Conservation (phyloP, 2,329 filamentous ascomycete species). For the Stachybotrys echinatus region DNA sequence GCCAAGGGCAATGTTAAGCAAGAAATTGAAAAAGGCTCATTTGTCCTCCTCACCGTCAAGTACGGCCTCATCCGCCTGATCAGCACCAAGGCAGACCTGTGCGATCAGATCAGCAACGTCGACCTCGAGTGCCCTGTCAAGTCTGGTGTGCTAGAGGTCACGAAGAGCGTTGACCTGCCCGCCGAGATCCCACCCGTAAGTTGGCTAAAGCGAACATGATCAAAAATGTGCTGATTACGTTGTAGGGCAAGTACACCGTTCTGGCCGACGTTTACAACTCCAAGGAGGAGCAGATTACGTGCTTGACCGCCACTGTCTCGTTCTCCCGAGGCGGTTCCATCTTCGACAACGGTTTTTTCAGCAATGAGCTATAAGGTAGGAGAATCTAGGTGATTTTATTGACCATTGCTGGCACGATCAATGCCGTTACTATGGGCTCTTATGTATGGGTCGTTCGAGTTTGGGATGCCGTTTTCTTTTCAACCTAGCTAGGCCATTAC, state of each 20-base stretch:
- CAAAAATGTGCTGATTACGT: conserved; percentile 12
- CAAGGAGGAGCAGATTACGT: conserved; percentile 74
- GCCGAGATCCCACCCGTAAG: conserved; percentile 82
- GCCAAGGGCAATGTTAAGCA: conserved; percentile 72
- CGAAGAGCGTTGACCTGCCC: conserved; percentile 80
- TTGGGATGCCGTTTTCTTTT: too few species aligned
- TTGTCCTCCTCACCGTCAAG: conserved; percentile 80
- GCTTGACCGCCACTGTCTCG: conserved; percentile 68
- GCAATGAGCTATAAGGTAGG: conserved; percentile 33
- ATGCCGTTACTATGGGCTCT: too few species aligned
- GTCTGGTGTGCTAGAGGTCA: conserved; percentile 67
- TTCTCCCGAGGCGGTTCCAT: conserved; percentile 43
- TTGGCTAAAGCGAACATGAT: conserved; percentile 12
- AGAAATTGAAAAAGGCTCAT: conserved; percentile 70
- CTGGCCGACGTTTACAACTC: conserved; percentile 76
- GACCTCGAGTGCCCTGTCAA: conserved; percentile 85
- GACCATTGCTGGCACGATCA: too few species aligned
- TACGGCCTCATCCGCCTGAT: conserved; percentile 90
- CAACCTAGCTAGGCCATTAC: too few species aligned
- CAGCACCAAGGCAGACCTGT: conserved; percentile 75
- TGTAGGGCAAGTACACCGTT: conserved; percentile 83
- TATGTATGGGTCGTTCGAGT: too few species aligned
- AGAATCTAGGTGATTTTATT: too few species aligned
- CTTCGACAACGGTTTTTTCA: conserved; percentile 17
- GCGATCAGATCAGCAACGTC: conserved; percentile 83